These are phyloP conservation scores for Candida patagonica DNA, from an alignment of 805 yeast species.

Conservation along the genomic window DNA sequence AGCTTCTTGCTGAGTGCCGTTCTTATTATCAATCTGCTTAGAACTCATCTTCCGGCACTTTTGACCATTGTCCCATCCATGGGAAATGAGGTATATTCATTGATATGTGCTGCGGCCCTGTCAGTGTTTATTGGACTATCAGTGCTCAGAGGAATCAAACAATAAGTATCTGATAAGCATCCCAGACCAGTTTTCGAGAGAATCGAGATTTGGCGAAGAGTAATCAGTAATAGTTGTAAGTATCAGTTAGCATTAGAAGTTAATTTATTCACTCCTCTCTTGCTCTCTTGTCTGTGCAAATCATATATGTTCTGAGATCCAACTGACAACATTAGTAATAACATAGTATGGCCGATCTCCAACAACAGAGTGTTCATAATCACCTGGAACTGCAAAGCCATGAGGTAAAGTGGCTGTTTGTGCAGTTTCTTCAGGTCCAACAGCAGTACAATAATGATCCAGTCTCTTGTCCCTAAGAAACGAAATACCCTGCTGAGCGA, in stretches of 20 bases:
- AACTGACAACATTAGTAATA: constrained; percentile 11
- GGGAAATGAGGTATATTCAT: too few species aligned
- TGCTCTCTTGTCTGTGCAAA: neutral
- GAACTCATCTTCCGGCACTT: neutral
- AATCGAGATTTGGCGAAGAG: neutral
- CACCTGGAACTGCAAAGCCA: constrained; percentile 35
- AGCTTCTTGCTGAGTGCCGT: constrained; percentile 23
- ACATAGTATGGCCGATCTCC: constrained; percentile 27
- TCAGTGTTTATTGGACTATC: too few species aligned
- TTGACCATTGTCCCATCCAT: too few species aligned
- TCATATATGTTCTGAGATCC: constrained; percentile 10
- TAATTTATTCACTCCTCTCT: too few species aligned
- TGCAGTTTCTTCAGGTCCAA: constrained; percentile 16
- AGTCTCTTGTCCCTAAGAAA: constrained; percentile 11
- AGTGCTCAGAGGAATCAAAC: too few species aligned
- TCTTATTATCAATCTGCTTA: neutral
- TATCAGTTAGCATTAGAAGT: neutral
- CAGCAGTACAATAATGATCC: constrained; percentile 12
- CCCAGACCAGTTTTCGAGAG: too few species aligned
- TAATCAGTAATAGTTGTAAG: neutral
- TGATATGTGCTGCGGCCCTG: too few species aligned
- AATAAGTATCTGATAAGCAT: too few species aligned
- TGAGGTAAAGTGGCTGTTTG: constrained; percentile 27
- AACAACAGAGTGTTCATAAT: constrained; percentile 27
- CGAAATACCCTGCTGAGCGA: constrained; percentile 16